Conservation (phyloP, 2,329 filamentous ascomycete genomes). For the Pestalotiopsis sp. region DNA sequence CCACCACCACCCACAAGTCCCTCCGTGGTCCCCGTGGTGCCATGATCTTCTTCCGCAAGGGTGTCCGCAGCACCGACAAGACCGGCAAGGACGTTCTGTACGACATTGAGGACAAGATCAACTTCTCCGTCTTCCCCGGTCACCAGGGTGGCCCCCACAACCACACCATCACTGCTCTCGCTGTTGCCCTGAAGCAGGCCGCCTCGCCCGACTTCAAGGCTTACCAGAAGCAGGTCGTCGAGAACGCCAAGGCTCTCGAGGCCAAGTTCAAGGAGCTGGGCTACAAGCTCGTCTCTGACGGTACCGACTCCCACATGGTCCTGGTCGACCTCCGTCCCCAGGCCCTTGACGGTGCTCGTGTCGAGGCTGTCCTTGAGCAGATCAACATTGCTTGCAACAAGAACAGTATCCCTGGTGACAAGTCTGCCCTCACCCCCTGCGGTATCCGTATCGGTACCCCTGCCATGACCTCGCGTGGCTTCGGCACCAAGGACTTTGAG, state of each 20-base stretch:
- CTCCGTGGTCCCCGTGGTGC: slow-evolving; percentile 95
- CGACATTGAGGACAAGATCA: slow-evolving; percentile 94
- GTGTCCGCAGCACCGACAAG: slow-evolving; percentile 89
- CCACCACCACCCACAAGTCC: slow-evolving; percentile 98
- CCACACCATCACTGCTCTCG: slow-evolving; percentile 97
- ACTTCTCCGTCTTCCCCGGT: slow-evolving; percentile 98
- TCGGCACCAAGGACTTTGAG: slow-evolving; percentile 90
- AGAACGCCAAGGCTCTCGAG: slow-evolving; percentile 92
- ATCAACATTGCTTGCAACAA: slow-evolving; percentile 99
- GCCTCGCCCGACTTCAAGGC: slow-evolving; percentile 86
- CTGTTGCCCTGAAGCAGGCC: slow-evolving; percentile 94
- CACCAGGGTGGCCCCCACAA: slow-evolving; percentile 99
- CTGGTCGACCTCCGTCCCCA: slow-evolving; percentile 90
- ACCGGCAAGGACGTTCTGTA: slow-evolving; percentile 88
- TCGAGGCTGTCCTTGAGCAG: slow-evolving; percentile 94
- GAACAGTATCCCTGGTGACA: slow-evolving; percentile 97
- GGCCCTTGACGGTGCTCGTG: slow-evolving; percentile 87
- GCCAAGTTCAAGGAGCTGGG: slow-evolving; percentile 81
- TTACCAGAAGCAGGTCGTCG: slow-evolving; percentile 90
- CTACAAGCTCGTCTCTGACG: slow-evolving; percentile 93
- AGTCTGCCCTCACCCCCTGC: slow-evolving; percentile 90
- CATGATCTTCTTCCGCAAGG: slow-evolving; percentile 99
- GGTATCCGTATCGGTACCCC: slow-evolving; percentile 96
- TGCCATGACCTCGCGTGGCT: slow-evolving; percentile 95
- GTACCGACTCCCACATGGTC: slow-evolving; percentile 97